phyloP scores from a whole-genome alignment of 164 flowering plant species.

The Houttuynia cordata region DNA sequence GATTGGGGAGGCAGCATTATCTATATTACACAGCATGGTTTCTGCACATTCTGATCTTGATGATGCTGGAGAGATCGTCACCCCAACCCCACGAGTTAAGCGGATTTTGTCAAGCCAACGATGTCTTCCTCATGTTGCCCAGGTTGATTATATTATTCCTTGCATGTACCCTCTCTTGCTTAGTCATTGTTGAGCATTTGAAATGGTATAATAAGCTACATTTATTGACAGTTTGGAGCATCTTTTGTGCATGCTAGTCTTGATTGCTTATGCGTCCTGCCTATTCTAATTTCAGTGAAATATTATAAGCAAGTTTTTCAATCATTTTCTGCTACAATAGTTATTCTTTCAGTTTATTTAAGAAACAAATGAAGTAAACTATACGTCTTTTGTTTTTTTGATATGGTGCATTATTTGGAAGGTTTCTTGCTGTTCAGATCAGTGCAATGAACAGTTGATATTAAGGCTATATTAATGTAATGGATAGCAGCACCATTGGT shows the following conservation, averaged over 20 bases:
- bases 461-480: no score
- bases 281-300: background rate
- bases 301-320: no score
- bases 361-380: no score
- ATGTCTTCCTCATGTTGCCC: slow-evolving; percentile 95
- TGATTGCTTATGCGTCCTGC: background rate
- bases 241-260: background rate
- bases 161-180: background rate
- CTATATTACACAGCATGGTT: slow-evolving; percentile 90
- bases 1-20: slow-evolving; percentile 94
- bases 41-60: slow-evolving; percentile 98
- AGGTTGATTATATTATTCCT: slow-evolving; percentile 34
- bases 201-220: no score
- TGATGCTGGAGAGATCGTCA: slow-evolving; percentile 99
- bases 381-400: no score
- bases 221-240: no score
- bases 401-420: background rate
- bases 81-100: slow-evolving; percentile 97
- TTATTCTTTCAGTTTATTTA: no score
- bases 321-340: background rate
- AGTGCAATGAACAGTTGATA: no score
- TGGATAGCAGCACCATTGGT: no score
- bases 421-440: no score
- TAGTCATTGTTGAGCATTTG: background rate
- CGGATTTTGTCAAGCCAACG: slow-evolving; percentile 91